Percentiles rank a stretch among this genome's conserved stretches.
These are phyloP conservation scores for Fusarium sp. DNA, from an alignment of 2,329 filamentous ascomycete species.

Conservation along the genomic window DNA sequence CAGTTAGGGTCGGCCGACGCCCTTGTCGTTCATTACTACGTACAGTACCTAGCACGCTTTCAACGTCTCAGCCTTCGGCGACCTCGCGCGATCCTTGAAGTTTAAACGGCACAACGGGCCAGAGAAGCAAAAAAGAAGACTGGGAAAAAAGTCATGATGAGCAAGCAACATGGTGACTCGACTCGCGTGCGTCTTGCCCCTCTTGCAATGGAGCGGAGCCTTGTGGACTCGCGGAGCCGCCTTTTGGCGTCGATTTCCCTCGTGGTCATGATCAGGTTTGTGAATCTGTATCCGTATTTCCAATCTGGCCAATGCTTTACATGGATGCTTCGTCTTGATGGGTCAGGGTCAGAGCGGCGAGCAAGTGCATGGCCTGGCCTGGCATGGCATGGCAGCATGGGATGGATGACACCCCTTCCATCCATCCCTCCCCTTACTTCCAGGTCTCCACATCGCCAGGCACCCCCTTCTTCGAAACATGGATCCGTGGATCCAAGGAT, in stretches of 20 bases:
- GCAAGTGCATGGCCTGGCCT: slow-evolving; percentile 13
- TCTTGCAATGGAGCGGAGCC: slow-evolving; percentile 7
- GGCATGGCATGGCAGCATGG: slow-evolving; percentile 4
- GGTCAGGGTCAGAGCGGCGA: slow-evolving; percentile 1
- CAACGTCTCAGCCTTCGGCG: background rate
- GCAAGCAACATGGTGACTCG: slow-evolving; percentile 17
- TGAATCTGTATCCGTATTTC: slow-evolving; percentile 11
- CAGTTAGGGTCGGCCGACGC: background rate
- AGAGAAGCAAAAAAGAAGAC: background rate
- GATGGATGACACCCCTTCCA: slow-evolving; percentile 7
- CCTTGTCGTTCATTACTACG: background rate
- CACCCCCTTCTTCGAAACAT: slow-evolving; percentile 32
- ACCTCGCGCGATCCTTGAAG: slow-evolving; percentile 3
- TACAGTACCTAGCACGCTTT: background rate
- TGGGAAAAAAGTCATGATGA: slow-evolving; percentile 11
- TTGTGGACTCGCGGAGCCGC: slow-evolving; percentile 21
- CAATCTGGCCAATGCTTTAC: slow-evolving; percentile 26
- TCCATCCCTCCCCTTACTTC: background rate
- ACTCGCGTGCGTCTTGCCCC: slow-evolving; percentile 18
- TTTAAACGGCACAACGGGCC: background rate
- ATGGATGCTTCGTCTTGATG: slow-evolving; percentile 8
- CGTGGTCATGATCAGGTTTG: slow-evolving; percentile 9
- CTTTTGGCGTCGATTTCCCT: slow-evolving; percentile 21
- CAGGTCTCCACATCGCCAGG: slow-evolving; percentile 18
- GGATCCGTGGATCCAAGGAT: background rate